Evolutionary conservation across 176 grass and related monocot genomes (phyloP).

Genomic region (Cenchrus purpureus): DNA sequence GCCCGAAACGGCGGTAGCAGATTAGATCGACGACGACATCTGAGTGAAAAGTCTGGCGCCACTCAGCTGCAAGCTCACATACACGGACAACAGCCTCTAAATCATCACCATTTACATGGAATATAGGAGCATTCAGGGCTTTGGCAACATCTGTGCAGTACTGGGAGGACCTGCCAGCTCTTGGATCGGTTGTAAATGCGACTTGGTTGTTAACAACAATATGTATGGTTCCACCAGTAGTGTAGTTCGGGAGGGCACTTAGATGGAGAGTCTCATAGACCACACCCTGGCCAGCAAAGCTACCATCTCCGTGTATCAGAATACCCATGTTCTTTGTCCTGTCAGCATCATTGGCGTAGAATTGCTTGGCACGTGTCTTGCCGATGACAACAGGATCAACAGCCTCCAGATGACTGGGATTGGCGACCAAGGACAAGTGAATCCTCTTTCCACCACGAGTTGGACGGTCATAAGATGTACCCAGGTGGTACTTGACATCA

Average conservation of each 20-base stretch:
- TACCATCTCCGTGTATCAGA: slow-evolving; percentile 91
- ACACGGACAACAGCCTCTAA: slow-evolving; percentile 89
- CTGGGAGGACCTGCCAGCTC: slow-evolving; percentile 72
- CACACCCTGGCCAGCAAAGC: slow-evolving; percentile 94
- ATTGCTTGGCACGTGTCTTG: slow-evolving; percentile 93
- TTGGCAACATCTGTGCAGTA: slow-evolving; percentile 82
- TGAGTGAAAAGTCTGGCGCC: slow-evolving; percentile 93
- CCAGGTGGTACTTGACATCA: slow-evolving; percentile 96
- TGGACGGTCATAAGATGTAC: slow-evolving; percentile 90
- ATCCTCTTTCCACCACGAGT: slow-evolving; percentile 89
- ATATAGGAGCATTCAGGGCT: slow-evolving; percentile 71
- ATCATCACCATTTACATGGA: slow-evolving; percentile 96
- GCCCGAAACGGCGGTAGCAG: slow-evolving; percentile 89
- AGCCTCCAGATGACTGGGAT: slow-evolving; percentile 92
- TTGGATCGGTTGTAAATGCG: slow-evolving; percentile 80
- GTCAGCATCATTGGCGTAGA: slow-evolving; percentile 81
- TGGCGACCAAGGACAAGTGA: slow-evolving; percentile 88
- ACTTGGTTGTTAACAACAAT: slow-evolving; percentile 81
- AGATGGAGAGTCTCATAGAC: slow-evolving; percentile 96
- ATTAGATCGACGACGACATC: slow-evolving; percentile 92
- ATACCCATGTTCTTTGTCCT: slow-evolving; percentile 93
- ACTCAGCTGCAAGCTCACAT: slow-evolving; percentile 90
- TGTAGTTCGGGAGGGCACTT: slow-evolving; percentile 91
- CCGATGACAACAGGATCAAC: slow-evolving; percentile 91
- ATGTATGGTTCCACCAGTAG: slow-evolving; percentile 90